Evolutionary conservation across 345 rosid genomes (phyloP), one percentile per base, ranked within the genome.

Genomic region (Populus ilicifolia): DNA sequence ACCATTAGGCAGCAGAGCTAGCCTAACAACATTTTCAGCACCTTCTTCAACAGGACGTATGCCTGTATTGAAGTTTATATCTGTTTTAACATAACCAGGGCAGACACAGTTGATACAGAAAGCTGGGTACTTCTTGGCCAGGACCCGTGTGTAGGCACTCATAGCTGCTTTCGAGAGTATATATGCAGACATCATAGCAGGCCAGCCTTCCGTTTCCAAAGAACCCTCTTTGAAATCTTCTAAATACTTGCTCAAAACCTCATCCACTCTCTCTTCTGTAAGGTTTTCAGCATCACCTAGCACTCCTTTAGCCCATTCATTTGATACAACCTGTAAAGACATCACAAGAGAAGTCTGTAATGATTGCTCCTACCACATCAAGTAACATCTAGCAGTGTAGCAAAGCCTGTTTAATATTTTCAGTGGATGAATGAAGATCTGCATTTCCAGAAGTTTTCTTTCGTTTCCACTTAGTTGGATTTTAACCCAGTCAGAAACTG

Each of bases 61-160:
- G 67, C 81, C 81, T 0, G 8, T 14, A 7, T 78, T 61, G 61
- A 48, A 67, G 46, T 54, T 85, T 2, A 83, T 6, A 65, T 81
- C 84, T 30, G 87, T 81, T 41, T 75, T 83, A 62, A 79, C 80
- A 64, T 0, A 76, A 46, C 89, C 89, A 16, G 87, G 87, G 48
- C 77, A 74, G 2, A 84, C 78, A 63, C 73, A 59, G 38, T 82
- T 86, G 67, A 82, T 61, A 36, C 44, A 1, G 70, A 86, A 69
- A 73, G 6, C 12, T 2, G 82, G 79, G 8, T 75, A 35, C 29
- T 73, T 77, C 41, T 69, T 75, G 16, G 82, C 82, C 52, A 77
- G 11, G 23, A 79, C 66, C 70, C 85, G 48, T 69, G 88, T 78
- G 46, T 81, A 79, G 0, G 81, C 88, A 79, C 79, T 85, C 78